Base-by-base conservation (phyloP, 179 eudicot species). In the Pouteria campechiana region DNA sequence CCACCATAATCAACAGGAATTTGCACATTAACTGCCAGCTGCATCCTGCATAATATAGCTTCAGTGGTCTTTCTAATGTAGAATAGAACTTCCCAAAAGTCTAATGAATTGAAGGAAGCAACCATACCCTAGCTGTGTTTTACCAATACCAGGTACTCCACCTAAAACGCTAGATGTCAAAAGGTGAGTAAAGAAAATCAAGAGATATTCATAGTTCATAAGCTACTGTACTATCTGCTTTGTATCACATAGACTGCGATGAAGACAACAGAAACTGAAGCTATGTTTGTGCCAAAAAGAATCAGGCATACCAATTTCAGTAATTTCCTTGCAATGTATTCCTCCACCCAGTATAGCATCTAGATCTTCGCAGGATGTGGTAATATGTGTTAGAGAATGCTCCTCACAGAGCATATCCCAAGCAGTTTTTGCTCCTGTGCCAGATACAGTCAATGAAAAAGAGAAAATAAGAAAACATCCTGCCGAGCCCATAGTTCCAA, bases 81-180 rank as follows among this genome's bases (percentile, higher is more conserved):
- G n/a, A 45, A 28, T 22, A 47, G 28, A 35, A 47, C 17, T 2
- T 34, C 13, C 7, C 15, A 30, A 45, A 14, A 33, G 52, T 32
- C 14, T 28, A 39, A 32, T 32, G 45, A 31, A 49, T 32, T 25
- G 37, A 16, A 19, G 32, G 15, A 25, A 36, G 23, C 39, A 25
- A 22, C 10, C 70, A 28, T 73, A 86, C 95, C 98, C 98, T 6
- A 90, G 55, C 57, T 90, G 98, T 57, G 96, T 90, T 77, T 90
- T 90, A 60, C 98, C 98, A 40, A 88, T 81, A 45, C 95, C 97
- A 35, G 97, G 95, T 25, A 75, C 73, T 56, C 98, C 98, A 67
- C 98, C 98, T 90, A 41, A 48, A 28, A 30, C 41, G 27, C 50
- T 37, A 36, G 52, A 44, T 29, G 44, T 59, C 32, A 48, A 1